Base-by-base conservation (phyloP, 352 stramenopile species). In the Phytopythium sindhum region DNA sequence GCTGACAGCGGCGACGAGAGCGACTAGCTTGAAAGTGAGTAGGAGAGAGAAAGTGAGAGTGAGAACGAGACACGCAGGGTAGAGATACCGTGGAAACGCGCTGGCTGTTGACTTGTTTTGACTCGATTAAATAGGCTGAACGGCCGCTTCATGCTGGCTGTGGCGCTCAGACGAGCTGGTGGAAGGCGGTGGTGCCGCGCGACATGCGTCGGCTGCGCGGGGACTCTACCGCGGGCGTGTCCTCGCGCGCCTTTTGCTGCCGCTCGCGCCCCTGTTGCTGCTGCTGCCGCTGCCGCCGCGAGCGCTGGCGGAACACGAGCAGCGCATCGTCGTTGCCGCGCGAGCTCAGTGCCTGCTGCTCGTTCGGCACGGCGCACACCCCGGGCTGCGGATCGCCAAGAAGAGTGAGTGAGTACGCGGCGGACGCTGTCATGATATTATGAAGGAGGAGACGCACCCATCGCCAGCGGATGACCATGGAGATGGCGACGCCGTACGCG, bases 1-100 rank as follows among this genome's bases (percentile, higher is more conserved):
- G 67, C 80, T 19, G 88, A 95, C 63, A 96, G 86, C 41, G 87
- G 86, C 41, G 84, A 93, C 60, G 84, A 95, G 69, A 90, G 83
- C 64, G 78, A 88, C 26, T 92, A 88, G 65, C 54, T 24, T 17
- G 35, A 15, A 57, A 44, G 45, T 19, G 19, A 1, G 51, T 26
- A 29, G 54, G 42, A 44, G 24, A 64, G 31, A 29, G 26, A 39
- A 29, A 37, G 35, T 23, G 26, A 37, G 52, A 37, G 41, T 59
- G 12, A 23, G 33, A 42, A 39, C 24, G 26, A 47, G 23, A 47
- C n/a, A 6, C 5, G n/a, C n/a, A 29, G 14, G 24, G 24, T 33
- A 53, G 24, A 50, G 21, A 28, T n/a, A 26, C 19, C 42, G 55
- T 51, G 37, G 35, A 19, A 51, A 60, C 33, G 41, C 39, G 57